Conservation (phyloP, 371 early-diverging fungal genomes). For the Rhizopus microsporus region DNA sequence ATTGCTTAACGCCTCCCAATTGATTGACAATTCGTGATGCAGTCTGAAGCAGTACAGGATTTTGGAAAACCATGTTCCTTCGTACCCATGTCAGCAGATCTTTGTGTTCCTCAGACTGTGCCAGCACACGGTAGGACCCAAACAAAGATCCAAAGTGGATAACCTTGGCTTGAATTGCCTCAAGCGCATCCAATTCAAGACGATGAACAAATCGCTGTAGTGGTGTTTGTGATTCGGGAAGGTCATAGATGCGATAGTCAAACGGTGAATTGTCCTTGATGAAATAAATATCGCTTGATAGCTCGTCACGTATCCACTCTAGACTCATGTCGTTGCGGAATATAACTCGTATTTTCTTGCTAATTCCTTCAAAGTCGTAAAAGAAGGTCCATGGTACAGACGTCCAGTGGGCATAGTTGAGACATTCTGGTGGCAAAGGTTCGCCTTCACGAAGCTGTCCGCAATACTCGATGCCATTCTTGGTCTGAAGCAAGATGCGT, state of each 20-base stretch:
- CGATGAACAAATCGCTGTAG: constrained; percentile 47
- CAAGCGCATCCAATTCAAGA: constrained; percentile 44
- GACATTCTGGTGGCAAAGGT: constrained; percentile 59
- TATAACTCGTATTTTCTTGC: constrained; percentile 34
- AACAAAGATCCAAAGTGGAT: constrained; percentile 63
- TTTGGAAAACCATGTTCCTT: constrained; percentile 50
- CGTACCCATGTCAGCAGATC: constrained; percentile 39
- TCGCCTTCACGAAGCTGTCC: constrained; percentile 22
- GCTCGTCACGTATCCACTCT: constrained; percentile 40
- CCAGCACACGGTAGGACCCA: constrained; percentile 57
- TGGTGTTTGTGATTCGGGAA: constrained; percentile 39
- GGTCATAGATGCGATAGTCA: constrained; percentile 55
- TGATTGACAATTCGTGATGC: constrained; percentile 42
- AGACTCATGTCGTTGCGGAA: constrained; percentile 38
- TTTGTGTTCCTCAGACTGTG: constrained; percentile 43
- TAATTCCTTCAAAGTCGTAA: constrained; percentile 40
- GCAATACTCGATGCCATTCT: constrained; percentile 61
- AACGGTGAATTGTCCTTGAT: constrained; percentile 56
- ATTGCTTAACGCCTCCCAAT: constrained; percentile 46
- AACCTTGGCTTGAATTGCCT: constrained; percentile 42
- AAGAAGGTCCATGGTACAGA: constrained; percentile 61
- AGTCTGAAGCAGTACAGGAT: constrained; percentile 50
- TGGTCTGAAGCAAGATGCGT: constrained; percentile 58
- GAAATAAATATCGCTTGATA: constrained; percentile 42
- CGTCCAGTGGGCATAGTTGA: constrained; percentile 61